Conservation (phyloP, 2,329 filamentous ascomycete species). For the Pyrenochaeta sp. region DNA sequence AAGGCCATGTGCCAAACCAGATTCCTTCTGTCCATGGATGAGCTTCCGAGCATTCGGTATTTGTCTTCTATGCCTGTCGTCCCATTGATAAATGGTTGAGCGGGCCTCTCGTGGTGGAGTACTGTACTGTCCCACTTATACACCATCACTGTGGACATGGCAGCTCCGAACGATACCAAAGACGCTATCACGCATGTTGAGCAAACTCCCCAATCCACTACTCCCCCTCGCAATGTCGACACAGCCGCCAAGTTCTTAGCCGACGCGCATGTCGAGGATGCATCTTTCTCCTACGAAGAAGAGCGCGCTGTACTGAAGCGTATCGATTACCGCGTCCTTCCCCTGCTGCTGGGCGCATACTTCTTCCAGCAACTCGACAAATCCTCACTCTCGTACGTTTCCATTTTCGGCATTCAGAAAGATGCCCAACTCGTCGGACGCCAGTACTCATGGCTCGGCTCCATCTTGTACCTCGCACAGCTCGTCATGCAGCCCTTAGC, state of each 20-base stretch:
- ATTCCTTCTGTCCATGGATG: conserved; percentile 1
- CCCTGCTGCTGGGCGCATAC: conserved; percentile 66
- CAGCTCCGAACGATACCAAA: conserved; percentile 14
- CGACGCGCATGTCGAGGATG: conserved; percentile 47
- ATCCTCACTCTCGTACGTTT: conserved; percentile 52
- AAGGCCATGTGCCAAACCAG: not conserved
- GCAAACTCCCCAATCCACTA: conserved; percentile 5
- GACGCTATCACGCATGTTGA: conserved; percentile 28
- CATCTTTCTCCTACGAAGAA: conserved; percentile 59
- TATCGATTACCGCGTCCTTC: conserved; percentile 60
- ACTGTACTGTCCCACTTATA: not conserved
- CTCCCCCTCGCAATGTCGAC: conserved; percentile 36
- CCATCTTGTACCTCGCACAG: conserved; percentile 66
- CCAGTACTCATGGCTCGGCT: conserved; percentile 68
- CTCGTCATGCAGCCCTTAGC: conserved; percentile 62
- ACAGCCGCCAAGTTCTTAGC: conserved; percentile 59
- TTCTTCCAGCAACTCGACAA: conserved; percentile 68
- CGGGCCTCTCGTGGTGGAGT: not conserved
- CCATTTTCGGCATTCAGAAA: conserved; percentile 59
- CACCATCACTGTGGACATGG: conserved; percentile 8
- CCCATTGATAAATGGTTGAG: conserved; percentile 10
- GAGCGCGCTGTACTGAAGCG: conserved; percentile 60
- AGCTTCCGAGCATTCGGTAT: conserved; percentile 7
- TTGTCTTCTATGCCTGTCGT: not conserved
- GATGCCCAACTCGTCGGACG: conserved; percentile 59